Evolutionary conservation across 192 early-diverging fungal genomes (phyloP), one percentile per base, ranked within the genome.

Genomic region (Rhizoclosmatium globosum): DNA sequence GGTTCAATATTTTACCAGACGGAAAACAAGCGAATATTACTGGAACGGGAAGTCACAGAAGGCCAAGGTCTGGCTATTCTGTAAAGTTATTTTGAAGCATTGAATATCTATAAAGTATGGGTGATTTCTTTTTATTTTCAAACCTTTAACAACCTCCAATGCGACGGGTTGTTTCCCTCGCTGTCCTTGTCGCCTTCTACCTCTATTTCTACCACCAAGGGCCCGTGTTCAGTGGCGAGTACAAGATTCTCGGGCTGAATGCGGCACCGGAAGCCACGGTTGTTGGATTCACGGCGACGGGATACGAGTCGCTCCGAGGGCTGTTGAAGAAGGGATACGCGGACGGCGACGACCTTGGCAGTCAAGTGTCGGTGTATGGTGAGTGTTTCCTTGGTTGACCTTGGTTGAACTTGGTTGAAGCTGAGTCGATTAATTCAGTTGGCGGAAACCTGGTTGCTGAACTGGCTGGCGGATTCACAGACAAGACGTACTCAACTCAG

Each of bases 361-460:
- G 85, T 2, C 76, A 81, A 31, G 87, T 88, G 65, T 68, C 80
- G 4, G 88, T 85, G 1, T 89, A 85, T 76, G 81, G 73, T 76
- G 41, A 47, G 68, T 11, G 2, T 19, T 4, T 31, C 31, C n/a
- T 31, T 38, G 38, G 0, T 13, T 64, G 17, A 11, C 0, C 21
- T 17, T 17, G 13, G 13, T 11, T 38, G 11, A 38, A 19, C 7
- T 31, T 19, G 11, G 7, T 62, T n/a, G n/a, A n/a, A n/a, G n/a
- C n/a, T n/a, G n/a, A n/a, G n/a, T n/a, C n/a, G n/a, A n/a, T 56
- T 71, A 1, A 23, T 38, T 2, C 72, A 79, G 89, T 89, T 23
- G 87, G 87, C 45, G 89, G 88, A 2, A 67, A 87, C 43, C 81
- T 83, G 2, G 88, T 92, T n/a, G 84, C 92, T 6, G 89, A 93